Evolutionary conservation across 768 basidiomycete genomes (phyloP).

Genomic region (Hygrocybe punicea): DNA sequence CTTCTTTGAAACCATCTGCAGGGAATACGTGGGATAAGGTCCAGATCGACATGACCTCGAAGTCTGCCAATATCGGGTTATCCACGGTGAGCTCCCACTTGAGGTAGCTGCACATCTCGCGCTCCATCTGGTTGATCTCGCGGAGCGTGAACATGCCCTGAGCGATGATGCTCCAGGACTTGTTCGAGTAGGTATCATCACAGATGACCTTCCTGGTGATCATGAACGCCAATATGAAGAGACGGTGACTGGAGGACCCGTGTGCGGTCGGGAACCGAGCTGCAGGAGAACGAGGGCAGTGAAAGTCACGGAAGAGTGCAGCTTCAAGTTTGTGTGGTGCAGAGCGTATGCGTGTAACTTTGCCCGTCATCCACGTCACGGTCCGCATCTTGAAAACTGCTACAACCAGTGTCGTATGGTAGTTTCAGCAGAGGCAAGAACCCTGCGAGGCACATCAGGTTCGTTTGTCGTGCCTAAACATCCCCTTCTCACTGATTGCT

Average conservation of each 20-base stretch:
- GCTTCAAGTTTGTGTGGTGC: conserved; percentile 77
- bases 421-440: no score
- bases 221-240: conserved; percentile 93
- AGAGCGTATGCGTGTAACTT: no score
- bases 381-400: no score
- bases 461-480: no score
- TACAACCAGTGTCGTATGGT: no score
- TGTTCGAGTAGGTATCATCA: no score
- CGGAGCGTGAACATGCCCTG: conserved; percentile 81
- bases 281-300: conserved; percentile 67
- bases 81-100: conserved; percentile 89
- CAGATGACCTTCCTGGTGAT: conserved; percentile 87
- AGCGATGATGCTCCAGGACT: conserved; percentile 87
- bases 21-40: conserved; percentile 63
- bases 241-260: conserved; percentile 83
- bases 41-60: conserved; percentile 52
- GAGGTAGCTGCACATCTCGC: conserved; percentile 88
- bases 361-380: no score
- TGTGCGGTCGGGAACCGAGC: conserved; percentile 86
- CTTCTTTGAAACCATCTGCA: no score
- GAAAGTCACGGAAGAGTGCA: conserved; percentile 66
- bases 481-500: no score
- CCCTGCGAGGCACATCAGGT: no score
- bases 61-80: conserved; percentile 53
- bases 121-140: conserved; percentile 96